Percentiles rank a stretch among this genome's conserved stretches.
phyloP scores from a whole-genome alignment of 1,284 basidiomycete species.

The Ceratobasidium papillatum region DNA sequence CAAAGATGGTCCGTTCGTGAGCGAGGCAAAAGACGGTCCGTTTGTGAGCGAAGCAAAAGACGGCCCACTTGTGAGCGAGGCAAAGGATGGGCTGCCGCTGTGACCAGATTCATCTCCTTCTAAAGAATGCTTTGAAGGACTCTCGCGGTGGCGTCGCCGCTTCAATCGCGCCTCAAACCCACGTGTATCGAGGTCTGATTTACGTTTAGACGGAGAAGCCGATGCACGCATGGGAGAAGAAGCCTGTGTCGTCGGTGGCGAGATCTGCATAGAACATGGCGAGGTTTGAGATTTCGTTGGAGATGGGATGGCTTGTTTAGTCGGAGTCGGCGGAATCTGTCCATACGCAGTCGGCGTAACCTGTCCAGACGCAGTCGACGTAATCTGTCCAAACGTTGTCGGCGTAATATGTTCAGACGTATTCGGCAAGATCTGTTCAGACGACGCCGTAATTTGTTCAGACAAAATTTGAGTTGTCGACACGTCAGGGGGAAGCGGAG shows the following conservation, averaged over 20 bases:
- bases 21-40: neutral
- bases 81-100: neutral
- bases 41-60: neutral
- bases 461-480: neutral
- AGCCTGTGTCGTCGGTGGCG: neutral
- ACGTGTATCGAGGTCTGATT: conserved; percentile 26
- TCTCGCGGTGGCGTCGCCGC: conserved; percentile 1
- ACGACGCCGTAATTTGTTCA: neutral
- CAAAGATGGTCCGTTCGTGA: neutral
- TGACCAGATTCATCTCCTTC: neutral
- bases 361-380: neutral
- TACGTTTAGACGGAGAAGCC: neutral
- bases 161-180: conserved; percentile 19
- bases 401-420: neutral
- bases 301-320: neutral
- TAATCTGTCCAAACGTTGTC: too few relatives aligned
- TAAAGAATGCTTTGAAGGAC: neutral
- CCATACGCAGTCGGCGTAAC: too few relatives aligned
- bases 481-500: neutral
- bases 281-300: conserved; percentile 5
- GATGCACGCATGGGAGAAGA: neutral
- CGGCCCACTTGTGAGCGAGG: neutral
- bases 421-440: too few relatives aligned
- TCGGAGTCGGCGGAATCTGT: neutral
- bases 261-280: neutral